Evolutionary conservation across 2,329 filamentous ascomycete genomes (phyloP), one percentile per base, ranked within the genome.

Genomic region (Aspergillus sp.): DNA sequence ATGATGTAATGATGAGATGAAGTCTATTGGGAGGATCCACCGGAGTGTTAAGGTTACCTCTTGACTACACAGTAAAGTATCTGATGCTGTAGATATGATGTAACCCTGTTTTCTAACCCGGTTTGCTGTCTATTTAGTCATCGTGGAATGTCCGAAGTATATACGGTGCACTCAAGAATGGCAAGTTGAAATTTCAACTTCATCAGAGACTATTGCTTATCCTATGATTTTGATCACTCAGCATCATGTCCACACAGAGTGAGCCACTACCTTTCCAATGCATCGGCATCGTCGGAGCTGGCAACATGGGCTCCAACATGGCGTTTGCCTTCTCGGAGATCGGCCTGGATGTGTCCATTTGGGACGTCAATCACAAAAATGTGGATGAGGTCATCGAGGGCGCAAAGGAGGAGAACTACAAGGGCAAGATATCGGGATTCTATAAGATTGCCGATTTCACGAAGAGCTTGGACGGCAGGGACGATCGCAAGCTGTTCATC

Each of bases 291-390:
- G 75, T 77, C 46, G 75, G 76, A 39, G 74, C 71, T 57, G 75
- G 76, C 16, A 77, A 73, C 57, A 77, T 78, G 75, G 75, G 76
- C 51, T 76, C 75, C 29, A 77, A 77, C 73, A 77, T 78, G 75
- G 67, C 73, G 56, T 73, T 77, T 59, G 75, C 74, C 18, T 77
- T 78, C 42, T 71, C 74, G 0, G 76, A 78, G 46, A 59, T 75
- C 4, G 75, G 75, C 0, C 67, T 76, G 12, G 67, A 76, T 46
- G 73, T 78, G 7, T 78, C 75, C 1, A 64, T 77, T 2, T 78
- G 75, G 74, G 75, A 78, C 55, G 69, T 73, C 14, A 66, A 67
- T 2, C 67, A 63, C 7, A 50, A 65, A 1, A 78, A 78, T 50
- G 64, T 78, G 3, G 72, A 77, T 29, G 65, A 71, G 45, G 63